A percentile compares a stretch with the other conserved stretches of the same genome.
These are phyloP conservation scores for Phytophthora palmivora DNA, from an alignment of 352 stramenopile genomes.

Conservation along the genomic window DNA sequence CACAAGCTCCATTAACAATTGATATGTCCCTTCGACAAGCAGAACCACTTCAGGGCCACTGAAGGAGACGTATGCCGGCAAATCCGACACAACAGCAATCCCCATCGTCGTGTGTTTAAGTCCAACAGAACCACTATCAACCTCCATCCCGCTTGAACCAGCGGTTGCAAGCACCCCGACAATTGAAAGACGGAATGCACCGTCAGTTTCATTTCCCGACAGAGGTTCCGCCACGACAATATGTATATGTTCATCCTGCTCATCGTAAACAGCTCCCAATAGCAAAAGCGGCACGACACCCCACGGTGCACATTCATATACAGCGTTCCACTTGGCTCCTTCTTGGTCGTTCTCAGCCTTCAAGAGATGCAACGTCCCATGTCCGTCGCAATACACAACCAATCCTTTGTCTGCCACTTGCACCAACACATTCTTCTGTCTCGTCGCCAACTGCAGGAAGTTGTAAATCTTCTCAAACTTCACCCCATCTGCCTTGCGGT, in stretches of 20 bases:
- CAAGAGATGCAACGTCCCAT: slow-evolving; percentile 61
- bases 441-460: slow-evolving; percentile 44
- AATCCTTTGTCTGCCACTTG: slow-evolving; percentile 65
- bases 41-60: slow-evolving; percentile 51
- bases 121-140: slow-evolving; percentile 39
- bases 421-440: slow-evolving; percentile 70
- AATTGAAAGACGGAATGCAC: slow-evolving; percentile 59
- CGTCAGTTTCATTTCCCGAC: slow-evolving; percentile 51
- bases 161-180: slow-evolving; percentile 39
- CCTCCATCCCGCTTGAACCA: slow-evolving; percentile 39
- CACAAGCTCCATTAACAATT: slow-evolving; percentile 54
- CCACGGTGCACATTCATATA: slow-evolving; percentile 67
- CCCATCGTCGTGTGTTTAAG: slow-evolving; percentile 48
- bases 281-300: slow-evolving; percentile 46
- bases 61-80: slow-evolving; percentile 68
- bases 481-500: slow-evolving; percentile 21
- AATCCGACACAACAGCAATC: slow-evolving; percentile 53
- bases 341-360: slow-evolving; percentile 39
- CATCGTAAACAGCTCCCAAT: slow-evolving; percentile 57
- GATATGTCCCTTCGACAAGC: slow-evolving; percentile 62
- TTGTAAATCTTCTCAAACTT: slow-evolving; percentile 46
- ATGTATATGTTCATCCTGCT: slow-evolving; percentile 44
- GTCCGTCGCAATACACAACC: slow-evolving; percentile 73
- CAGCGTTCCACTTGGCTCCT: slow-evolving; percentile 41
- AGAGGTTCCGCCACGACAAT: slow-evolving; percentile 58